phyloP scores from a whole-genome alignment of 805 yeast genomes.

The Isabelozyma gotoi region DNA sequence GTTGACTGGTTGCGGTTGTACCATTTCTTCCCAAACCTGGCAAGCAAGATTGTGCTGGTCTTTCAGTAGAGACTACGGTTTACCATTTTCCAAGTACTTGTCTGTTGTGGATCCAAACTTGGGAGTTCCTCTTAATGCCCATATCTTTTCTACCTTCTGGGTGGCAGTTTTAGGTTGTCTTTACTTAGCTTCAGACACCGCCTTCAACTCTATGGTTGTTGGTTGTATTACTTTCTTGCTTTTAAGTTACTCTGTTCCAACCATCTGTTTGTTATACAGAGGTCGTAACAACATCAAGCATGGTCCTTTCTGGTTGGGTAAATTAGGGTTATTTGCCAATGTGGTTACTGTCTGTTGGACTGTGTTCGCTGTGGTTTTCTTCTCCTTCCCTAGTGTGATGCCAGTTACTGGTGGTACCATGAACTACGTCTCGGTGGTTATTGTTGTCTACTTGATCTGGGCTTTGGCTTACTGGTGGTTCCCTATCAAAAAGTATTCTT shows the following conservation, averaged over 20 bases:
- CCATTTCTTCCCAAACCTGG: constrained; percentile 42
- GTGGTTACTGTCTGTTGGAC: constrained; percentile 33
- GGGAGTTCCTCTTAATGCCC: constrained; percentile 42
- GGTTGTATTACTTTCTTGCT: constrained; percentile 39
- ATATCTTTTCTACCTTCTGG: constrained; percentile 31
- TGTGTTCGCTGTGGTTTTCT: constrained; percentile 36
- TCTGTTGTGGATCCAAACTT: constrained; percentile 35
- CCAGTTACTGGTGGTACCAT: constrained; percentile 22
- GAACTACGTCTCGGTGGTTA: constrained; percentile 23
- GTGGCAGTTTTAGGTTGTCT: constrained; percentile 38
- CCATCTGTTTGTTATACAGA: constrained; percentile 30
- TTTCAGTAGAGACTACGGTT: constrained; percentile 43
- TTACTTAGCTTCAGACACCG: constrained; percentile 36
- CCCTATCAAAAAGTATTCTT: constrained; percentile 37
- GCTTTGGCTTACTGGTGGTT: constrained; percentile 42
- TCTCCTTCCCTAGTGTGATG: constrained; percentile 33
- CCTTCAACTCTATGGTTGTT: constrained; percentile 36
- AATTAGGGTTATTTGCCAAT: constrained; percentile 33
- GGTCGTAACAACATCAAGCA: constrained; percentile 39
- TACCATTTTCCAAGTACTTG: constrained; percentile 40
- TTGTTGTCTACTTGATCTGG: constrained; percentile 30
- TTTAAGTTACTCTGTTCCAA: constrained; percentile 37
- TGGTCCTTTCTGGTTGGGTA: constrained; percentile 45
- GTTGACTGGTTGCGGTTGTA: constrained; percentile 37
- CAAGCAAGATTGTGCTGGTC: constrained; percentile 46